These are phyloP conservation scores for Neotropicomus parvogracilis DNA, from an alignment of 1,284 basidiomycete genomes.

Conservation along the genomic window DNA sequence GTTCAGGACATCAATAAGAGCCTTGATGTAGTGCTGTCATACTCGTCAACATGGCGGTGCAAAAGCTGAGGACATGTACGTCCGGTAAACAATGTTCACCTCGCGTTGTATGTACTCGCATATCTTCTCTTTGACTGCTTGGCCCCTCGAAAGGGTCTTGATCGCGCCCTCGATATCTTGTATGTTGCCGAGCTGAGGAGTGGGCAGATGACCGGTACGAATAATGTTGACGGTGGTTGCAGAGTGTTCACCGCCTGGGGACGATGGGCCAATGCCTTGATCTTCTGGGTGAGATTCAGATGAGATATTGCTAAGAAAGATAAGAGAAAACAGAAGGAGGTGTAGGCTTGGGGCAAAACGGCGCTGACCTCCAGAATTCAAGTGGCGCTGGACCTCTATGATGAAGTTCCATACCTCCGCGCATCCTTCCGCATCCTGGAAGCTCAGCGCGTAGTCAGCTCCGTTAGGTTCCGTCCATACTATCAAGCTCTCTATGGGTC, in stretches of 20 bases:
- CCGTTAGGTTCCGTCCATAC: slow-evolving; percentile 98
- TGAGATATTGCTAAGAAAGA: slow-evolving; percentile 18
- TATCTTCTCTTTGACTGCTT: slow-evolving; percentile 71
- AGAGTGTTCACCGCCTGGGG: slow-evolving; percentile 58
- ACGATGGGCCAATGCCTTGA: slow-evolving; percentile 48
- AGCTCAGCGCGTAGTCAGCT: slow-evolving; percentile 93
- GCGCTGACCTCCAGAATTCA: slow-evolving; percentile 57
- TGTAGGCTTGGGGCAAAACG: slow-evolving; percentile 15
- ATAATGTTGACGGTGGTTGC: slow-evolving; percentile 60
- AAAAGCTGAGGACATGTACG: background rate
- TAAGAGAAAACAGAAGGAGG: slow-evolving; percentile 1
- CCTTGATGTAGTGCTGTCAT: slow-evolving; percentile 80
- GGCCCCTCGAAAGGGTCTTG: slow-evolving; percentile 62
- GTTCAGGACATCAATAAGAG: slow-evolving; percentile 78
- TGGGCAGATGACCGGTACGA: slow-evolving; percentile 67
- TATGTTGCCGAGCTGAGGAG: slow-evolving; percentile 68
- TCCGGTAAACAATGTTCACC: slow-evolving; percentile 41
- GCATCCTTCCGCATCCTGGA: slow-evolving; percentile 95
- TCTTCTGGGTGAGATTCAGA: slow-evolving; percentile 39
- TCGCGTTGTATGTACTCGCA: slow-evolving; percentile 78
- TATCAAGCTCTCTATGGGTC: slow-evolving; percentile 82
- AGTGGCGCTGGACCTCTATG: slow-evolving; percentile 86
- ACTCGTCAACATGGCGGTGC: slow-evolving; percentile 12
- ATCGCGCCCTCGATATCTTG: slow-evolving; percentile 75
- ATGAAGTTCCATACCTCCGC: slow-evolving; percentile 98